Conservation (phyloP, 306 rosid genomes). For the Acacia melanoxylon region DNA sequence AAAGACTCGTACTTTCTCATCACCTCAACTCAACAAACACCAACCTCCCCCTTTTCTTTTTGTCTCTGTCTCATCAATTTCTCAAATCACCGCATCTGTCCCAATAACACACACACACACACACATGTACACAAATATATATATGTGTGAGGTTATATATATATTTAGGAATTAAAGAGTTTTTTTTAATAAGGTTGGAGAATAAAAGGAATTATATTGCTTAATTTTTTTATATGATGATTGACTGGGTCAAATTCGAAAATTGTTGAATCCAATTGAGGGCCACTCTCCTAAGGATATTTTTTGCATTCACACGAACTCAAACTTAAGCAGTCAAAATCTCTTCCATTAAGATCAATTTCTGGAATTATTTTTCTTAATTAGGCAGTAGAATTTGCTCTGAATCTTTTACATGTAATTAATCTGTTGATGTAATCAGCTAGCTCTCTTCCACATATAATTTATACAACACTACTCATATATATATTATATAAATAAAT, state of each 20-base stretch:
- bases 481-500: not conserved
- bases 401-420: not conserved
- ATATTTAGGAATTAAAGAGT: not conserved
- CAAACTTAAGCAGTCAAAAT: not conserved
- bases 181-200: not conserved
- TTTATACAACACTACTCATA: too few species aligned
- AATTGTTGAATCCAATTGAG: too few species aligned
- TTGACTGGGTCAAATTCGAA: too few species aligned
- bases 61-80: not conserved
- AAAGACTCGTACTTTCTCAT: not conserved
- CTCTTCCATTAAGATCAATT: too few species aligned
- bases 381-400: not conserved
- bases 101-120: not conserved
- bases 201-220: not conserved
- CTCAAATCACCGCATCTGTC: not conserved
- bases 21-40: conserved; percentile 3
- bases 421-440: not conserved
- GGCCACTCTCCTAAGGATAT: fast-evolving
- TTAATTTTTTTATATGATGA: too few species aligned
- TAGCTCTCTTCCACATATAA: not conserved
- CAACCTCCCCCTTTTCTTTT: not conserved
- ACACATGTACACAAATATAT: not conserved
- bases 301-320: too few species aligned
- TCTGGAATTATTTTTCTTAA: not conserved
- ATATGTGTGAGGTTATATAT: not conserved